Conservation (phyloP, 2,329 filamentous ascomycete genomes). For the Fusarium nanum region DNA sequence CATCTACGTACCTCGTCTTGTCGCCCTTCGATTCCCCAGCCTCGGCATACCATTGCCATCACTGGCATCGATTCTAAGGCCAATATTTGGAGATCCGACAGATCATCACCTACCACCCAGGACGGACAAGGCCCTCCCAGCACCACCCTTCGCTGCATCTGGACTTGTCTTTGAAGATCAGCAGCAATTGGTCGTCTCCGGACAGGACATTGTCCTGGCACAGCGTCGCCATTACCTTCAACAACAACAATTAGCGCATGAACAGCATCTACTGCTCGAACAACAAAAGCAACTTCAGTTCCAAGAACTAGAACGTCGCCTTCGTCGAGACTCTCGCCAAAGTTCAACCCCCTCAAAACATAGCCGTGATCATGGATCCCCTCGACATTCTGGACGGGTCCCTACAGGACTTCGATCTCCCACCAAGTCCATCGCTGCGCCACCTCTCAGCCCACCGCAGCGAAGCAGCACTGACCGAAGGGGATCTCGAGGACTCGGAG, state of each 20-base stretch:
- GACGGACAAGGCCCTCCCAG: conserved; percentile 46
- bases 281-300: conserved; percentile 40
- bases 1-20: conserved; percentile 58
- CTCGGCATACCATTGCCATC: conserved; percentile 51
- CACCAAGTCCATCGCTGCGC: conserved; percentile 54
- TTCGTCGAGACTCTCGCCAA: conserved; percentile 27
- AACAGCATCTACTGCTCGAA: conserved; percentile 29
- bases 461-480: conserved; percentile 52
- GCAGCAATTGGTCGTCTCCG: conserved; percentile 49
- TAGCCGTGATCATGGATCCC: conserved; percentile 49
- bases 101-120: conserved; percentile 11
- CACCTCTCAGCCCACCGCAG: conserved; percentile 51
- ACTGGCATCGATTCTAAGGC: conserved; percentile 32
- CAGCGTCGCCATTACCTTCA: conserved; percentile 41
- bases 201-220: conserved; percentile 48
- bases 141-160: conserved; percentile 38
- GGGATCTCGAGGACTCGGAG: conserved; percentile 58
- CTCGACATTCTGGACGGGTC: conserved; percentile 62
- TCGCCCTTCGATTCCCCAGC: conserved; percentile 50
- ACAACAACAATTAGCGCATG: conserved; percentile 32
- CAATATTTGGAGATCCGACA: conserved; percentile 32
- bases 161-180: conserved; percentile 51
- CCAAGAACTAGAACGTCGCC: conserved; percentile 33
- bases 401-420: conserved; percentile 66
- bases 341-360: conserved; percentile 20